phyloP scores from a whole-genome alignment of 495 filamentous ascomycete species.

The Lasiosphaeris hirsuta region DNA sequence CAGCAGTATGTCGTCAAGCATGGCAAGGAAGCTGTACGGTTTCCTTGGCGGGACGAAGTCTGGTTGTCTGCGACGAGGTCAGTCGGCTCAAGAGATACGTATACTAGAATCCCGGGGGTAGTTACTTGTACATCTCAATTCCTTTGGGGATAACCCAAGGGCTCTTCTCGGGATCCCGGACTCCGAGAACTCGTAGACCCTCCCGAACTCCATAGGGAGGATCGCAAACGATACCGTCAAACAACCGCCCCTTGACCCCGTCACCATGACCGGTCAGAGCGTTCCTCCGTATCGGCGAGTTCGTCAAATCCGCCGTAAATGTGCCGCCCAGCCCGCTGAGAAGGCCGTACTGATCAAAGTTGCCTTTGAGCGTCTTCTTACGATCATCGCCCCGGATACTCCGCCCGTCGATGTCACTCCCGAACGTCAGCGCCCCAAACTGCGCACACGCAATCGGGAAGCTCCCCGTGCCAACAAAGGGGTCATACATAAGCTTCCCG shows the following conservation, averaged over 20 bases:
- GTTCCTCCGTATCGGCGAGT: constrained; percentile 65
- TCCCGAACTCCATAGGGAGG: constrained; percentile 97
- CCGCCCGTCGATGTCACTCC: constrained; percentile 90
- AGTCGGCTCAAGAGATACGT: not conserved
- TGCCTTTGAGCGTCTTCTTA: constrained; percentile 57
- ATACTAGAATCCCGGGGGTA: not conserved
- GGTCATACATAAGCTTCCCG: constrained; percentile 84
- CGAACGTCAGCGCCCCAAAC: constrained; percentile 76
- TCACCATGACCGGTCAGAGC: constrained; percentile 17
- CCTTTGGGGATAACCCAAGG: constrained; percentile 66
- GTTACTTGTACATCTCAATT: constrained; percentile 65
- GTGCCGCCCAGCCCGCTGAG: constrained; percentile 61
- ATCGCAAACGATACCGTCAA: constrained; percentile 95
- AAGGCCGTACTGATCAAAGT: constrained; percentile 83
- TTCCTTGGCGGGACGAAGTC: constrained; percentile 86
- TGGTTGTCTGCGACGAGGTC: constrained; percentile 48
- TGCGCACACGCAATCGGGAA: constrained; percentile 84
- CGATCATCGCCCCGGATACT: constrained; percentile 66
- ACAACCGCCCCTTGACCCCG: constrained; percentile 45
- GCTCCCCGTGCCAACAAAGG: constrained; percentile 90
- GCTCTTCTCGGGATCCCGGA: constrained; percentile 59
- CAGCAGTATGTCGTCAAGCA: constrained; percentile 83
- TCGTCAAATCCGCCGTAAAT: constrained; percentile 85
- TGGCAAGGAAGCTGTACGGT: constrained; percentile 84
- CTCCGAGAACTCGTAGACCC: constrained; percentile 81